A percentile compares a stretch with the other conserved stretches of the same genome.
These are phyloP conservation scores for Sophora flavescens DNA, from an alignment of 306 rosid genomes.

Conservation along the genomic window DNA sequence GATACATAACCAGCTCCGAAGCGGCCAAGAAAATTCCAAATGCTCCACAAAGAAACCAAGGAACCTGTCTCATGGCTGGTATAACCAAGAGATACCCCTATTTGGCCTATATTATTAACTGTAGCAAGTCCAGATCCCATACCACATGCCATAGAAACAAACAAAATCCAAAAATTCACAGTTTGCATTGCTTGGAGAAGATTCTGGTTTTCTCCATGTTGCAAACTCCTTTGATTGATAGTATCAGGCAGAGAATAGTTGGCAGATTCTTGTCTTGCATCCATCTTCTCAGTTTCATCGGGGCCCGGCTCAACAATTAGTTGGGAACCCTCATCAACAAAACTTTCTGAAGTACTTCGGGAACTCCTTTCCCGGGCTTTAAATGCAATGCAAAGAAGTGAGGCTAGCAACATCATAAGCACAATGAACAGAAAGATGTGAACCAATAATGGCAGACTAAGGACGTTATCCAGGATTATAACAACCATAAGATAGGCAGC, in stretches of 20 bases:
- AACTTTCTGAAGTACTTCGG: slow-evolving; percentile 13
- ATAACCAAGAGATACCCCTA: slow-evolving; percentile 83
- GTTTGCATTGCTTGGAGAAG: slow-evolving; percentile 62
- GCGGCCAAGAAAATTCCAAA: slow-evolving; percentile 91
- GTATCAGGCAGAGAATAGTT: slow-evolving; percentile 34
- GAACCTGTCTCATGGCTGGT: slow-evolving; percentile 55
- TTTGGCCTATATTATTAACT: slow-evolving; percentile 77
- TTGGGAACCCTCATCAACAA: slow-evolving; percentile 44
- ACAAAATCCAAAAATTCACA: slow-evolving; percentile 80
- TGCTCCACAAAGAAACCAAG: slow-evolving; percentile 84
- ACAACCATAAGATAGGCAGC: slow-evolving; percentile 73
- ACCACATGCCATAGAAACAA: slow-evolving; percentile 72
- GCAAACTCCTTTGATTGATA: slow-evolving; percentile 32
- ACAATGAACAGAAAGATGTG: slow-evolving; percentile 47
- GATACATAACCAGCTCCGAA: slow-evolving; percentile 81
- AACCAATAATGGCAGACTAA: slow-evolving; percentile 52
- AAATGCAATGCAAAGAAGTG: slow-evolving; percentile 65
- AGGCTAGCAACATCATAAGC: slow-evolving; percentile 62
- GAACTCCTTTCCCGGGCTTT: slow-evolving; percentile 53
- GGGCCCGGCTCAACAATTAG: slow-evolving; percentile 41
- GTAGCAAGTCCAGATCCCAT: slow-evolving; percentile 85
- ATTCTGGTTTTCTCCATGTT: slow-evolving; percentile 51
- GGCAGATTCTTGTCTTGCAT: slow-evolving; percentile 33
- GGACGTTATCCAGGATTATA: slow-evolving; percentile 62
- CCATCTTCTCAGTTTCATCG: slow-evolving; percentile 29